phyloP scores from a whole-genome alignment of 2,329 filamentous ascomycete species.

The Fusarium transvaalense region DNA sequence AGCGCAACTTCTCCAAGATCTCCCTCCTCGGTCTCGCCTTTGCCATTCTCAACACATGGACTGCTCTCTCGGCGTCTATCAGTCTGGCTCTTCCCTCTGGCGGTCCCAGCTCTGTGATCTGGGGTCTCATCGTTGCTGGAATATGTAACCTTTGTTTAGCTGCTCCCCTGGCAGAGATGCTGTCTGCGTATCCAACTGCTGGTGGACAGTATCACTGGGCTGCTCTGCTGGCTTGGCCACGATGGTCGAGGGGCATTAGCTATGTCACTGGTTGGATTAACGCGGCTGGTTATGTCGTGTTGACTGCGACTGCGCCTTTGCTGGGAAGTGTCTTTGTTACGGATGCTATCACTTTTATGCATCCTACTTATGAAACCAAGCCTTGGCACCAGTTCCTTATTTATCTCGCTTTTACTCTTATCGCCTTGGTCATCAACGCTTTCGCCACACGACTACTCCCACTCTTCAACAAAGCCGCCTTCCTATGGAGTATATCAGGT shows the following conservation, averaged over 20 bases:
- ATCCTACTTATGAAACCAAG: slow-evolving; percentile 67
- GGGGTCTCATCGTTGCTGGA: slow-evolving; percentile 73
- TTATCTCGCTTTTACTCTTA: slow-evolving; percentile 73
- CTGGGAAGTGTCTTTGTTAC: slow-evolving; percentile 76
- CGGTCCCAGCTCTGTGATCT: slow-evolving; percentile 77
- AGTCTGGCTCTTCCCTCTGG: slow-evolving; percentile 73
- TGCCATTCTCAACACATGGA: slow-evolving; percentile 65
- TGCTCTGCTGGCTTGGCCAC: slow-evolving; percentile 70
- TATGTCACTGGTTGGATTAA: slow-evolving; percentile 82
- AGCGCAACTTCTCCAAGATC: slow-evolving; percentile 63
- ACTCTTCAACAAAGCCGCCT: slow-evolving; percentile 74
- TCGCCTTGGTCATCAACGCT: slow-evolving; percentile 74
- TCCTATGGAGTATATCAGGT: slow-evolving; percentile 77
- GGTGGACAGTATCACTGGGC: slow-evolving; percentile 80
- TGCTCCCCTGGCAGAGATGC: slow-evolving; percentile 77
- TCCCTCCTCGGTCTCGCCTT: slow-evolving; percentile 63
- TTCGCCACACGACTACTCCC: slow-evolving; percentile 70
- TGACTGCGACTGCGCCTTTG: slow-evolving; percentile 76
- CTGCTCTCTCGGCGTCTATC: slow-evolving; percentile 62
- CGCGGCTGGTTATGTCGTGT: slow-evolving; percentile 76
- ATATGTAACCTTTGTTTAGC: slow-evolving; percentile 78
- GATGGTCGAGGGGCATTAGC: slow-evolving; percentile 71
- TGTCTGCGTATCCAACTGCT: slow-evolving; percentile 72
- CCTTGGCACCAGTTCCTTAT: slow-evolving; percentile 81
- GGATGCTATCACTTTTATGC: slow-evolving; percentile 72